These are phyloP conservation scores for Pseudozyma hubeiensis DNA, from an alignment of 1,284 basidiomycete genomes.

Conservation along the genomic window DNA sequence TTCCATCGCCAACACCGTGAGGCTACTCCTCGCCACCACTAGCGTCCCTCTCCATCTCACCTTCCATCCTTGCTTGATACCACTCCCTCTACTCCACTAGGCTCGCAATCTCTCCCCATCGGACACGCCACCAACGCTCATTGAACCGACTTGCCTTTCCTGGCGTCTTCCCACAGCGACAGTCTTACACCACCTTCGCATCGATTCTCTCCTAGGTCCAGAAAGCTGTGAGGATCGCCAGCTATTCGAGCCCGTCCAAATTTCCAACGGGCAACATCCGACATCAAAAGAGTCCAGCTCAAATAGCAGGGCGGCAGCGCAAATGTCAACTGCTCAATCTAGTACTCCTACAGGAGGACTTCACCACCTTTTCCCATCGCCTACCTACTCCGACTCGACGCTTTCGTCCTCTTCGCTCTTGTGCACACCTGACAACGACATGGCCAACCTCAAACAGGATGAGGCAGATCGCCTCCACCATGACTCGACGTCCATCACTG, in stretches of 20 bases:
- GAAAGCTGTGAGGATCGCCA: neutral
- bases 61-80: neutral
- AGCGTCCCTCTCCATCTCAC: neutral
- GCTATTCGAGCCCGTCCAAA: slow-evolving; percentile 5
- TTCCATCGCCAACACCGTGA: neutral
- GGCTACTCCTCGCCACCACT: neutral
- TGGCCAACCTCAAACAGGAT: slow-evolving; percentile 15
- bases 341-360: slow-evolving; percentile 42
- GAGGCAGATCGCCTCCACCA: slow-evolving; percentile 29
- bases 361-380: slow-evolving; percentile 47
- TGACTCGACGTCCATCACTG: slow-evolving; percentile 35
- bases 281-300: neutral
- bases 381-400: slow-evolving; percentile 51
- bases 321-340: slow-evolving; percentile 42
- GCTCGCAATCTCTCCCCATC: neutral
- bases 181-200: neutral
- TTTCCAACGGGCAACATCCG: slow-evolving; percentile 1
- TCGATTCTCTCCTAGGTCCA: no score
- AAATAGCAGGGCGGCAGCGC: slow-evolving; percentile 8
- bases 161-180: slow-evolving; percentile 15
- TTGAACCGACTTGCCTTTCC: slow-evolving; percentile 3
- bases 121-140: neutral
- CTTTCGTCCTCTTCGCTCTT: slow-evolving; percentile 44
- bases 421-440: slow-evolving; percentile 51
- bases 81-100: neutral